Conservation (phyloP, 2,329 filamentous ascomycete species). For the Botrytis byssoidea region DNA sequence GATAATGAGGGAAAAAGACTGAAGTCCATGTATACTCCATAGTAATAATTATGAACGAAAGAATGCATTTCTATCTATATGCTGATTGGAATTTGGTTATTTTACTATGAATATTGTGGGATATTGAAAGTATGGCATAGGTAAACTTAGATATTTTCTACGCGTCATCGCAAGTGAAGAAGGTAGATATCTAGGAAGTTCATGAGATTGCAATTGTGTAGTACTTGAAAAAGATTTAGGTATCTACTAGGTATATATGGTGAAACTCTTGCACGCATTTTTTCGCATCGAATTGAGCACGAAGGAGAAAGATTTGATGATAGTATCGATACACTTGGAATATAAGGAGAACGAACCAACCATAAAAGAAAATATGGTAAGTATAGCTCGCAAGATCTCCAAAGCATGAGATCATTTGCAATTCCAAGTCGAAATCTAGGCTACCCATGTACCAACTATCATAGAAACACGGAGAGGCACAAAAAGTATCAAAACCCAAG, state of each 20-base stretch:
- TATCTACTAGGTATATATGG: neutral
- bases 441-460: neutral
- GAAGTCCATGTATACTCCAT: neutral
- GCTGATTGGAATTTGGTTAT: no score
- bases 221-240: neutral
- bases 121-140: no score
- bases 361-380: neutral
- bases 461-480: neutral
- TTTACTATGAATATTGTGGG: no score
- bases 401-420: neutral
- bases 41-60: neutral
- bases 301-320: neutral
- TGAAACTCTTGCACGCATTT: neutral
- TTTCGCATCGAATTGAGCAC: neutral
- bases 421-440: neutral
- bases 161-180: neutral
- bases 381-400: fast-evolving
- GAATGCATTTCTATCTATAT: neutral
- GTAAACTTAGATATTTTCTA: neutral
- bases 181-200: neutral
- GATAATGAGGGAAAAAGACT: neutral
- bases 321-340: fast-evolving
- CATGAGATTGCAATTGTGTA: neutral
- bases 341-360: neutral
- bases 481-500: neutral